Percentiles rank a stretch among this genome's conserved stretches.
These are phyloP conservation scores for Trichothecium sympodiale DNA, from an alignment of 2,329 filamentous ascomycete species.

Conservation along the genomic window DNA sequence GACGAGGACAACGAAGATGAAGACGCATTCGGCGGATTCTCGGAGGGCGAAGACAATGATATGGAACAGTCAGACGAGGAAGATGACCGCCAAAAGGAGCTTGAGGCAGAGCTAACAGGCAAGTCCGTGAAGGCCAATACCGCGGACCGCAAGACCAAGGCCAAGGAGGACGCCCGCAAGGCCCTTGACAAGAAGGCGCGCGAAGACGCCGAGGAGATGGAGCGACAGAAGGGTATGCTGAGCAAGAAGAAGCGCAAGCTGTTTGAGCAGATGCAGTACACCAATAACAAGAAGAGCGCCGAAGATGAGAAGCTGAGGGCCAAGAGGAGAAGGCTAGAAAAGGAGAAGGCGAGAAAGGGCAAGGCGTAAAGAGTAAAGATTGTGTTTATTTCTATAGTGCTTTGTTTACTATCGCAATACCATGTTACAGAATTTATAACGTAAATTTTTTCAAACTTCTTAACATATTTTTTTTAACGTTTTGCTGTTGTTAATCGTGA, in stretches of 20 bases:
- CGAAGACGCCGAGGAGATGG: slow-evolving; percentile 75
- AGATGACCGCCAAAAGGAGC: slow-evolving; percentile 71
- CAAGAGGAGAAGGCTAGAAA: slow-evolving; percentile 89
- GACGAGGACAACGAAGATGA: slow-evolving; percentile 37
- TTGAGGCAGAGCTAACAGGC: slow-evolving; percentile 85
- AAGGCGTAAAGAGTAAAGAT: slow-evolving; percentile 13
- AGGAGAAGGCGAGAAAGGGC: slow-evolving; percentile 33
- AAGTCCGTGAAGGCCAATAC: slow-evolving; percentile 40
- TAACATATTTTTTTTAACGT: too few relatives aligned
- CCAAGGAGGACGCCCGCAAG: slow-evolving; percentile 60
- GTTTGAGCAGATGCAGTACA: slow-evolving; percentile 95
- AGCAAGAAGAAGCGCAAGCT: slow-evolving; percentile 96
- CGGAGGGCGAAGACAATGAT: slow-evolving; percentile 31
- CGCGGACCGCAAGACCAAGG: slow-evolving; percentile 45
- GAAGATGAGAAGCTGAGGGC: slow-evolving; percentile 77
- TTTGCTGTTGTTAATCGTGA: too few relatives aligned
- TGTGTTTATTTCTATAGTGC: too few relatives aligned
- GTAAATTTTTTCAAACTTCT: too few relatives aligned
- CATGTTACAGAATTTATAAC: too few relatives aligned
- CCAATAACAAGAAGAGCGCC: slow-evolving; percentile 83
- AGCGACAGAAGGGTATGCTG: slow-evolving; percentile 96
- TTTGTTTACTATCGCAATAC: too few relatives aligned
- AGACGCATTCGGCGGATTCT: slow-evolving; percentile 40
- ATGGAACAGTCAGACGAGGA: slow-evolving; percentile 43
- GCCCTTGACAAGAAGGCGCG: slow-evolving; percentile 59